Evolutionary conservation across 2,329 filamentous ascomycete species (phyloP), one percentile per base, ranked within the genome.

Genomic region (Pseudocercospora ulei): DNA sequence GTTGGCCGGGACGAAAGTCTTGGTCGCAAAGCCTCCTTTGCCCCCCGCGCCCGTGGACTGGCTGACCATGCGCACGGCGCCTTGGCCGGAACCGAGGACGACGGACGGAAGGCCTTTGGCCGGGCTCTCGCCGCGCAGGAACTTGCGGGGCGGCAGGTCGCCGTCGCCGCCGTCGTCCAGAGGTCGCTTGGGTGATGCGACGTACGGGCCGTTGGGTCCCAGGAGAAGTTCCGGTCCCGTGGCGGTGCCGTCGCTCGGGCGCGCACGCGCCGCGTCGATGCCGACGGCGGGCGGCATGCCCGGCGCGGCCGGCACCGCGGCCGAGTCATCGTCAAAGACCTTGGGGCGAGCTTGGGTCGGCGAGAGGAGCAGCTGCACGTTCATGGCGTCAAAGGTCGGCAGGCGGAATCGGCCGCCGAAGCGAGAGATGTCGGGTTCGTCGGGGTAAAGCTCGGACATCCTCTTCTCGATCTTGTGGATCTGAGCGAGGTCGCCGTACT

Each of bases 391-490:
- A 55, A 95, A 96, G 12, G 70, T 75, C 3, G 52, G 51, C 11
- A 76, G 70, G 1, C 72, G 71, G 61, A 82, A 93, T 20, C 88
- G 80, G 43, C 80, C 75, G 7, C 76, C 72, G 59, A 95, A 96
- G 44, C 77, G 76, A 8, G 71, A 36, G 23, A 33, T 70, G 39
- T 75, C 78, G 2, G 85, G 80, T 54, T 95, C 88, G 42, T 87
- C 78, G 0, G 87, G 87, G 61, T 85, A 98, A n/a, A 95, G 71
- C 56, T 94, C 86, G 13, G 75, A 74, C 86, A 98, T 96, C 30
- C 90, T 78, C 54, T 80, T 80, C 62, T 98, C 92, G 9, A 98
- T 70, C 58, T 92, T 90, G 48, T 78, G 76, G 38, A 98, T 85
- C 54, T 96, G 87, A 4, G 82, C 76, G 3, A 96, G 72, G 58